These are phyloP conservation scores for Populus hybrid DNA, from an alignment of 441 rosid species.

Conservation along the genomic window DNA sequence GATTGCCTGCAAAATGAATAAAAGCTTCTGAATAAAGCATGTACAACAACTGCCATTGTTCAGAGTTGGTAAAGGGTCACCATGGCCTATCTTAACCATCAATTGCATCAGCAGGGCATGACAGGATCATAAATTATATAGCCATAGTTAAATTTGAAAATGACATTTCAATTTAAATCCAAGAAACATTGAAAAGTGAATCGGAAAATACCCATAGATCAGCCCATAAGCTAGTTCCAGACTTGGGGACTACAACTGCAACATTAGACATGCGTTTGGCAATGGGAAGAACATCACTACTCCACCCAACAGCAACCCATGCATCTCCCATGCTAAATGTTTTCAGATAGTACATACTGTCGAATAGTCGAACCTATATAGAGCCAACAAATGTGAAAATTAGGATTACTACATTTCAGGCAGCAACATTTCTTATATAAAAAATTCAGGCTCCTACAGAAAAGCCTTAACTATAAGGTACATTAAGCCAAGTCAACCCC, in stretches of 20 bases:
- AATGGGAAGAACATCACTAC: conserved; percentile 85
- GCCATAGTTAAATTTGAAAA: background rate
- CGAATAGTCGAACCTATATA: conserved; percentile 69
- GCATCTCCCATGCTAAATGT: conserved; percentile 49
- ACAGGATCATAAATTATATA: background rate
- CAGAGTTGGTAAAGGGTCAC: background rate
- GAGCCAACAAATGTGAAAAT: background rate
- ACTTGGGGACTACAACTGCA: conserved; percentile 81
- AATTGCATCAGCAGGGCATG: background rate
- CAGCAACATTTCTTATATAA: background rate
- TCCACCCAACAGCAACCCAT: conserved; percentile 99
- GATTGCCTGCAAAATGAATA: conserved; percentile 44
- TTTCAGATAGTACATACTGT: conserved; percentile 67
- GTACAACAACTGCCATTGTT: background rate
- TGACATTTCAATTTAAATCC: background rate
- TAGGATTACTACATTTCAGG: background rate
- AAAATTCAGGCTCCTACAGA: background rate
- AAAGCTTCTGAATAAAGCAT: background rate
- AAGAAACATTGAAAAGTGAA: background rate
- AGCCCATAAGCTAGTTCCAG: conserved; percentile 95
- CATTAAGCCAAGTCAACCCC: too few species aligned
- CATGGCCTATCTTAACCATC: background rate
- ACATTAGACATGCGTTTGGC: conserved; percentile 89
- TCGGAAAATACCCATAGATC: conserved; percentile 78
- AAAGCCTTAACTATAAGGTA: background rate